A percentile compares a stretch with the other conserved stretches of the same genome.
phyloP scores from a whole-genome alignment of 495 filamentous ascomycete species.

The Penicillium paxilli region DNA sequence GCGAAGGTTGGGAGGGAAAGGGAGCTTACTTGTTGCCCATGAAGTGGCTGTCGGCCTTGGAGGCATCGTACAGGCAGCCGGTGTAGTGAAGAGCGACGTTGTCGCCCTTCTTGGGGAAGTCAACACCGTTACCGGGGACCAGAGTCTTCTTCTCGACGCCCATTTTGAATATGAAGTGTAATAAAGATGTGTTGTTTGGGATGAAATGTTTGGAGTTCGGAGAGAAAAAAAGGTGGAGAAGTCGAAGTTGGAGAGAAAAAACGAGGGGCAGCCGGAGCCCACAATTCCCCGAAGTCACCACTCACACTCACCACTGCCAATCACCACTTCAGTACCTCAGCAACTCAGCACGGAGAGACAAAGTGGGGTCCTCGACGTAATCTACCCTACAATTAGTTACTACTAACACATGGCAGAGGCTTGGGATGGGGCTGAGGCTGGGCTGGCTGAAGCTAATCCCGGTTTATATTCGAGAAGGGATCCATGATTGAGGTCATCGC shows the following conservation, averaged over 20 bases:
- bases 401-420: too few species aligned
- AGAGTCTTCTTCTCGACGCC: conserved; percentile 52
- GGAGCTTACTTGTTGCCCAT: conserved; percentile 51
- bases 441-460: too few species aligned
- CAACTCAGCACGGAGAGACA: too few species aligned
- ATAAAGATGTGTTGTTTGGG: neutral
- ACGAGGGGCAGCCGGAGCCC: neutral
- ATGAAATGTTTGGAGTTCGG: neutral
- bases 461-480: too few species aligned
- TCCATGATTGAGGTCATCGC: neutral
- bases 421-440: too few species aligned
- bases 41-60: conserved; percentile 40
- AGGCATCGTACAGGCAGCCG: conserved; percentile 71
- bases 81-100: conserved; percentile 80
- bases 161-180: conserved; percentile 42
- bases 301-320: too few species aligned
- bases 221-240: neutral
- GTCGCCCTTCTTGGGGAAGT: conserved; percentile 61
- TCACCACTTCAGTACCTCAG: too few species aligned
- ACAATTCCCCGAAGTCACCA: neutral
- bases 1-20: too few species aligned
- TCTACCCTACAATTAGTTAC: too few species aligned
- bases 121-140: conserved; percentile 49
- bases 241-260: conserved; percentile 5
- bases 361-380: neutral